phyloP scores from a whole-genome alignment of 139 green algal species.

The Chlorella sp. region DNA sequence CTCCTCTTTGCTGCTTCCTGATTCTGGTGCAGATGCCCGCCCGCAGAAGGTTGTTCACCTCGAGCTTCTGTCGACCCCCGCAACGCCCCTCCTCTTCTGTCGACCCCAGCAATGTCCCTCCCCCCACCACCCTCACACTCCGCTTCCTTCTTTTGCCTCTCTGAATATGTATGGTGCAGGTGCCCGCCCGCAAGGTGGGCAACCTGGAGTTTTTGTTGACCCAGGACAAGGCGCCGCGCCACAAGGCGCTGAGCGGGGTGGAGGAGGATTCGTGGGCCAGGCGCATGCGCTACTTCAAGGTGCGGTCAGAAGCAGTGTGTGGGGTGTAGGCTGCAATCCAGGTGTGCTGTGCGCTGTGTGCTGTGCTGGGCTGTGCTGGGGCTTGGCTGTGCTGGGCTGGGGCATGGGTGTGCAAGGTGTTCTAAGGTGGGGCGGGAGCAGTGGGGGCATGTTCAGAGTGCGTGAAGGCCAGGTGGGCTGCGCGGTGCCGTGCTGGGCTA shows the following conservation, averaged over 20 bases:
- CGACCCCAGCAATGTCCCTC: background rate
- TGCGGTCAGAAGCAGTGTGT: background rate
- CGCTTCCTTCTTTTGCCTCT: background rate
- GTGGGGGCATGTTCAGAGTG: too few relatives aligned
- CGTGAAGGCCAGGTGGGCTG: too few relatives aligned
- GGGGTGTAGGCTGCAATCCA: background rate
- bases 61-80: too few relatives aligned
- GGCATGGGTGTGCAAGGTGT: too few relatives aligned
- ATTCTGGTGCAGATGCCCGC: too few relatives aligned
- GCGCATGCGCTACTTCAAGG: slow-evolving; percentile 61
- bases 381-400: too few relatives aligned
- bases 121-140: background rate
- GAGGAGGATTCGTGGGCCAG: slow-evolving; percentile 26
- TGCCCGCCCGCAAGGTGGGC: slow-evolving; percentile 69
- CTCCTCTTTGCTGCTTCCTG: too few relatives aligned
- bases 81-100: too few relatives aligned
- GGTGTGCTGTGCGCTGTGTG: background rate
- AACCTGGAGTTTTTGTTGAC: slow-evolving; percentile 65
- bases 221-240: slow-evolving; percentile 40
- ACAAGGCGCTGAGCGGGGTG: background rate
- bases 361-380: background rate
- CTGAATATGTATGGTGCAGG: background rate
- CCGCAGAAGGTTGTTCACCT: too few relatives aligned
- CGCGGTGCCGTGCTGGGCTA: too few relatives aligned
- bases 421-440: too few relatives aligned